phyloP scores from a whole-genome alignment of 2,329 filamentous ascomycete species.

The Venturia aucupariae region DNA sequence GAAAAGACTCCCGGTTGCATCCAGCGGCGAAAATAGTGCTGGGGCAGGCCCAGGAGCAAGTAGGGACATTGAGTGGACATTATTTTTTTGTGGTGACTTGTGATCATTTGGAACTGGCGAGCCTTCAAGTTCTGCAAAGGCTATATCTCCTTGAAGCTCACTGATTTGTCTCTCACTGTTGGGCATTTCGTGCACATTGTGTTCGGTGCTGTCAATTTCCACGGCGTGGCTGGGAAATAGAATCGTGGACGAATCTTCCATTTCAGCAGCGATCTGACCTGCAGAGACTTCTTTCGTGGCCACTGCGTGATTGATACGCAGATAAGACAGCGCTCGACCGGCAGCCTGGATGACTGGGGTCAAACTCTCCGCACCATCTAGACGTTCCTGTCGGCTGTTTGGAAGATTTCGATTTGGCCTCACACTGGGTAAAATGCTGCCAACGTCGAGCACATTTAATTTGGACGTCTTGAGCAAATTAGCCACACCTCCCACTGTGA shows the following conservation, averaged over 20 bases:
- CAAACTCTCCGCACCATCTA: slow-evolving; percentile 46
- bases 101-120: slow-evolving; percentile 23
- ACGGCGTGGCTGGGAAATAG: slow-evolving; percentile 20
- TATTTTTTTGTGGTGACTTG: slow-evolving; percentile 19
- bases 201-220: slow-evolving; percentile 22
- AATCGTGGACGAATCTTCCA: slow-evolving; percentile 20
- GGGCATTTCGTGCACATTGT: slow-evolving; percentile 21
- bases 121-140: slow-evolving; percentile 22
- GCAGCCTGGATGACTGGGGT: slow-evolving; percentile 38
- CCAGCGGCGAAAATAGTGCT: neutral
- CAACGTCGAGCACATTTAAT: slow-evolving; percentile 48
- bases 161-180: slow-evolving; percentile 17
- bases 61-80: neutral
- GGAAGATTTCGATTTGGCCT: slow-evolving; percentile 17
- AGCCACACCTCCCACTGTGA: slow-evolving; percentile 48
- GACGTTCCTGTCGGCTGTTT: slow-evolving; percentile 18
- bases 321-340: slow-evolving; percentile 41
- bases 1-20: slow-evolving; percentile 6
- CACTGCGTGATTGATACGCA: slow-evolving; percentile 47
- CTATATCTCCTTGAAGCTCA: slow-evolving; percentile 25
- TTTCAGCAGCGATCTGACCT: slow-evolving; percentile 20
- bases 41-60: neutral
- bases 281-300: slow-evolving; percentile 36
- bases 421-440: slow-evolving; percentile 33
- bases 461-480: slow-evolving; percentile 42